Evolutionary conservation across 2,329 filamentous ascomycete genomes (phyloP), one percentile per base, ranked within the genome.

Genomic region (Dothideomycetes sp.): DNA sequence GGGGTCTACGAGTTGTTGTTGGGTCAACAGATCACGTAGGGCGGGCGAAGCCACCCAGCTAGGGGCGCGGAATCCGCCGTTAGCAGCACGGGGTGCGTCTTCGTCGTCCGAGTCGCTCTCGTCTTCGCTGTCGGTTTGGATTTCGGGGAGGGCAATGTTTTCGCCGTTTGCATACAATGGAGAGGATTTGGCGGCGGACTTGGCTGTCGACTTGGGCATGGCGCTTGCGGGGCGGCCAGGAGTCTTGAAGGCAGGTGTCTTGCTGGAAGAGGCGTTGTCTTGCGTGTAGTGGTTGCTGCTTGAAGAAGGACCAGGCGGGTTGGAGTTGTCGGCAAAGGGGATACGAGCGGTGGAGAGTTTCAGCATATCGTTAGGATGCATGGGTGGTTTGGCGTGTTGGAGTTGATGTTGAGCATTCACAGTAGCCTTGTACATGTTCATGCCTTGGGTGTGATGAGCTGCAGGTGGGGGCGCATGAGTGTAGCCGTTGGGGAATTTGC

Each of bases 101-200:
- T 27, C 22, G 24, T 71, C 72, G 11, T 77, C 74, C 32, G 73
- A 69, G 2, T 72, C 75, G 45, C 89, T 83, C 36, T 89, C 83
- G 43, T 94, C 85, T 52, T 94, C 88, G 19, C 86, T 87, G 56
- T 98, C 93, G 1, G 91, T 96, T 47, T 87, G 79, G 50, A 98
- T 96, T 50, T 98, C 91, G 0, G 91, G 89, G 3, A 98, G 75
- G 49, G 91, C 82, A 52, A 98, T 95, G 37, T 75, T 76, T 43
- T 98, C 91, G 45, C 88, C 86, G 50, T 86, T 89, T 45, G 81
- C 83, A 63, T 93, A 94, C 38, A 84, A 77, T 1, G 87, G 87
- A 1, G 87, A 94, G 19, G 83, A 81, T 52, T 82, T 84, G 43
- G 68, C 68, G 3, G 65, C 66, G 1, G 77, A 75, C 52, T 79